Percentiles rank a stretch among this genome's conserved stretches.
Conservation (phyloP, 108 stramenopile genomes). For the Licmophora abbreviata region DNA sequence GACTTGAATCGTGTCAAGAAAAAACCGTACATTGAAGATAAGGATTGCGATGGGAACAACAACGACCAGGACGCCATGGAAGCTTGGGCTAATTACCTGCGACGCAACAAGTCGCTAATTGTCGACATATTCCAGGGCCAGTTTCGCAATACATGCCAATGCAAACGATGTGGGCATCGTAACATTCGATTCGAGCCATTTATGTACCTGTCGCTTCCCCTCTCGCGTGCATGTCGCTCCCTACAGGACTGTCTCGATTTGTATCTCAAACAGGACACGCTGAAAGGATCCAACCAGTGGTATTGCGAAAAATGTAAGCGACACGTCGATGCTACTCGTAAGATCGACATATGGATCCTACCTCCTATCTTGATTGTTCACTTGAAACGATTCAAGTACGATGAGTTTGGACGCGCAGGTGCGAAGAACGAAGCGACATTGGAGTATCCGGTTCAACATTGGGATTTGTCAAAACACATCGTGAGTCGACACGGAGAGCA, state of each 20-base stretch:
- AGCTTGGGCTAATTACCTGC: slow-evolving; percentile 82
- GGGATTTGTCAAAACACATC: slow-evolving; percentile 51
- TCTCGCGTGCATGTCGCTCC: slow-evolving; percentile 23
- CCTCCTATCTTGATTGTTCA: slow-evolving; percentile 91
- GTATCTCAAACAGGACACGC: slow-evolving; percentile 59
- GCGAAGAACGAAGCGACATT: slow-evolving; percentile 61
- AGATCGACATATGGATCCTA: slow-evolving; percentile 84
- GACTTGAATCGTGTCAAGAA: slow-evolving; percentile 88
- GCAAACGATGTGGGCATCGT: slow-evolving; percentile 50
- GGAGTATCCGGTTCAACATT: slow-evolving; percentile 48
- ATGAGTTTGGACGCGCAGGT: slow-evolving; percentile 35
- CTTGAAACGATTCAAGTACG: slow-evolving; percentile 87
- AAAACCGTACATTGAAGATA: slow-evolving; percentile 78
- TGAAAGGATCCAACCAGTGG: slow-evolving; percentile 76
- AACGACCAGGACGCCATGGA: slow-evolving; percentile 75
- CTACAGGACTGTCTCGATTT: slow-evolving; percentile 68
- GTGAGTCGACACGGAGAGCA: slow-evolving; percentile 25
- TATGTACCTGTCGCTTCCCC: slow-evolving; percentile 89
- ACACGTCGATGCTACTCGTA: slow-evolving; percentile 76
- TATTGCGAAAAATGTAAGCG: slow-evolving; percentile 74
- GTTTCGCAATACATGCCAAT: slow-evolving; percentile 74
- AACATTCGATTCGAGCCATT: slow-evolving; percentile 92
- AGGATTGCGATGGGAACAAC: slow-evolving; percentile 74
- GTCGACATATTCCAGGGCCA: slow-evolving; percentile 97
- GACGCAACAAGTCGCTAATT: slow-evolving; percentile 79